Evolutionary conservation across 345 rosid species (phyloP).

Genomic region (Moringa oleifera): DNA sequence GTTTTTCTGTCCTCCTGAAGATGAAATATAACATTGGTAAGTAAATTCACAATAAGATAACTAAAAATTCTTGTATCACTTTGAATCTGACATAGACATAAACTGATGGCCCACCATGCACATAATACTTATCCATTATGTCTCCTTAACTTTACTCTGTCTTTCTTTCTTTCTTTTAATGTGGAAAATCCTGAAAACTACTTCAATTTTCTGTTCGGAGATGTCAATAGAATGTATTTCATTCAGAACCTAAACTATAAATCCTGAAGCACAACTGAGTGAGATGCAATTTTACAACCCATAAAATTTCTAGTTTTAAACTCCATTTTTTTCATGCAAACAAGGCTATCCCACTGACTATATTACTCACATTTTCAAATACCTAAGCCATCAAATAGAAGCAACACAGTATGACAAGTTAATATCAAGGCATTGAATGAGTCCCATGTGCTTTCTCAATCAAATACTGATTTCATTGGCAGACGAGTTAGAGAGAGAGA

Average conservation of each 20-base stretch:
- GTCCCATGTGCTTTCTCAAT: too few relatives aligned
- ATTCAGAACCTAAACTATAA: background rate
- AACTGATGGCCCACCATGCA: background rate
- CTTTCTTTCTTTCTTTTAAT: background rate
- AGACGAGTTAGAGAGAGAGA: too few relatives aligned
- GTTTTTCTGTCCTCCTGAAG: conserved; percentile 78
- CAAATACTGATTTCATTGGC: too few relatives aligned
- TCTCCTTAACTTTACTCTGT: background rate
- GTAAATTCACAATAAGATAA: background rate
- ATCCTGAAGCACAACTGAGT: background rate
- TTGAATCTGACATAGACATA: background rate
- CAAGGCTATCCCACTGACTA: too few relatives aligned
- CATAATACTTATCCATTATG: background rate
- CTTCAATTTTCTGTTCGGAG: background rate
- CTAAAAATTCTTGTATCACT: background rate
- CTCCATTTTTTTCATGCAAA: too few relatives aligned
- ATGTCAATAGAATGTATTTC: background rate
- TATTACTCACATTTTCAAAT: too few relatives aligned
- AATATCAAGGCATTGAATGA: too few relatives aligned
- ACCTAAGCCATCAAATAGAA: too few relatives aligned
- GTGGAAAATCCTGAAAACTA: too few relatives aligned
- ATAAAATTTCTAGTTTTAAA: too few relatives aligned
- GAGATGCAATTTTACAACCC: background rate
- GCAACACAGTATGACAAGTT: too few relatives aligned
- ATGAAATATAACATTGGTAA: conserved; percentile 1